A percentile compares a stretch with the other conserved stretches of the same genome.
phyloP scores from a whole-genome alignment of 768 basidiomycete genomes.

The Boletus rufocinnamomeus region DNA sequence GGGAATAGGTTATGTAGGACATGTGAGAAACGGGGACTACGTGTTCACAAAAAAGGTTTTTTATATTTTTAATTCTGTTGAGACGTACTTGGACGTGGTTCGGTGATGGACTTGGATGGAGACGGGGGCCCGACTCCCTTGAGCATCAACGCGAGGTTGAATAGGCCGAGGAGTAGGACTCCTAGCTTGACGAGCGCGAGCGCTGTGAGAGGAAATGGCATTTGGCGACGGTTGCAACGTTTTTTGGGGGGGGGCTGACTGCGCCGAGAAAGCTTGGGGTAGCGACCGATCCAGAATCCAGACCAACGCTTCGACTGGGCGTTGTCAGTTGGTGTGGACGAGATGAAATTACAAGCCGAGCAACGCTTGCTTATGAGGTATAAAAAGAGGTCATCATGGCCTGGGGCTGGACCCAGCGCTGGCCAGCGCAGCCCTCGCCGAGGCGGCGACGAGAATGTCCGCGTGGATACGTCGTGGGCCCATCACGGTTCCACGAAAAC shows the following conservation, averaged over 20 bases:
- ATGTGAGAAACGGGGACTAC: neutral
- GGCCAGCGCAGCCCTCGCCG: neutral
- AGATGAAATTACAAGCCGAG: neutral
- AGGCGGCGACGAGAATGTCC: neutral
- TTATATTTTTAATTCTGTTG: neutral
- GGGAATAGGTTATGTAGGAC: too few relatives aligned
- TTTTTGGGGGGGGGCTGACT: too few relatives aligned
- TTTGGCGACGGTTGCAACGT: neutral
- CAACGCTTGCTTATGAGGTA: neutral
- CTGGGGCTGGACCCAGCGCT: neutral
- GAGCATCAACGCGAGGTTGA: slow-evolving; percentile 20
- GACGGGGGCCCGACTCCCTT: neutral
- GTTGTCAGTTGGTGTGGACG: neutral
- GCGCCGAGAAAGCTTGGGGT: neutral
- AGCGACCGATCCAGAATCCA: neutral
- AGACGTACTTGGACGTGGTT: slow-evolving; percentile 20
- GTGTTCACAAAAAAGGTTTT: neutral
- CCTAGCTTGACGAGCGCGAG: slow-evolving; percentile 25
- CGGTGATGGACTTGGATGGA: neutral
- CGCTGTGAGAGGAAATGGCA: slow-evolving; percentile 3
- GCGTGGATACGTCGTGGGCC: neutral
- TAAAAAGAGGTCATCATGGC: neutral
- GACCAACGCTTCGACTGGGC: neutral
- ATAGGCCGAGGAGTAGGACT: slow-evolving; percentile 21
- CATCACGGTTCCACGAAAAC: neutral